Conservation (phyloP, 345 rosid genomes). For the Linum usitatissimum region DNA sequence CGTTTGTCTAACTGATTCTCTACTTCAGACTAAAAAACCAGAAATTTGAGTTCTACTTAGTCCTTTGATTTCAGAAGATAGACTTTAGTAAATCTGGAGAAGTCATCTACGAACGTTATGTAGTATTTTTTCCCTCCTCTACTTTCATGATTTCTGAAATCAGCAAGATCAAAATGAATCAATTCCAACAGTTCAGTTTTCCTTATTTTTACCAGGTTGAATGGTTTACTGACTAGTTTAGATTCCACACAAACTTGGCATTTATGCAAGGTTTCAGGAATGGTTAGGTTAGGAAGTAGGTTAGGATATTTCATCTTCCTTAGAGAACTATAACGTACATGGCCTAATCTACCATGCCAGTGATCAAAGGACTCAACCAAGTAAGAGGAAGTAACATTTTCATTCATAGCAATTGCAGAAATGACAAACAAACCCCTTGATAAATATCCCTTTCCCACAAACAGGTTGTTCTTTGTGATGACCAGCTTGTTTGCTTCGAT, state of each 20-base stretch:
- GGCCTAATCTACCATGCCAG: constrained; percentile 4
- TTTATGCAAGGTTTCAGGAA: no score
- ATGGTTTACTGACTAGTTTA: no score
- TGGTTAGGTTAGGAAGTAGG: no score
- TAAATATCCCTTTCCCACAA: constrained; percentile 1
- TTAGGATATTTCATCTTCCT: no score
- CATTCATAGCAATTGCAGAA: not conserved
- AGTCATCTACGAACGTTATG: not conserved
- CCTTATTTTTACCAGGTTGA: not conserved
- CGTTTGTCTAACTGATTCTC: no score
- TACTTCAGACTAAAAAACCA: not conserved
- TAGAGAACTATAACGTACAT: not conserved
- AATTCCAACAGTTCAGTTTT: not conserved
- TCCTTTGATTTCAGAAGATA: constrained; percentile 2
- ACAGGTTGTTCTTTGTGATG: not conserved
- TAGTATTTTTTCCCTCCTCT: not conserved
- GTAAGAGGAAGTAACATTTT: constrained; percentile 1
- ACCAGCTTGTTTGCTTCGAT: not conserved
- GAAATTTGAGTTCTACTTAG: not conserved
- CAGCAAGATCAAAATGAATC: no score
- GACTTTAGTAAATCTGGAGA: constrained; percentile 4
- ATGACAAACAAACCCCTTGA: not conserved
- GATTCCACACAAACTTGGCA: no score
- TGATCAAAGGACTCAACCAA: not conserved
- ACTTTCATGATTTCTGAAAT: not conserved